Evolutionary conservation across 179 eudicot genomes (phyloP).

Genomic region (Camellia oleifera): DNA sequence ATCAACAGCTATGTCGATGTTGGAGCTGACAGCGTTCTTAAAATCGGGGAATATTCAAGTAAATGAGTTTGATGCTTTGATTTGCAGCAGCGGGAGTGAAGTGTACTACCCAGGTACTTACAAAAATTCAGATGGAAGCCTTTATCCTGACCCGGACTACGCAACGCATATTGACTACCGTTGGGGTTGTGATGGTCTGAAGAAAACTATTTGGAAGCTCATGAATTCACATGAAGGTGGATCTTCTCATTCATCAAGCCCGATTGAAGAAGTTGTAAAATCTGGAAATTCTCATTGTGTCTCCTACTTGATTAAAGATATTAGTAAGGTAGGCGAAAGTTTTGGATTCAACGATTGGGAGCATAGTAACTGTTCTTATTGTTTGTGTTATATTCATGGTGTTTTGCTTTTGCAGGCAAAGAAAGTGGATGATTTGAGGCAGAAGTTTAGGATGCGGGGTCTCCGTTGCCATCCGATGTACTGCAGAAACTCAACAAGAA

Average conservation of each 20-base stretch:
- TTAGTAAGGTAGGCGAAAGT: slow-evolving; percentile 37
- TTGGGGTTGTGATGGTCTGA: slow-evolving; percentile 73
- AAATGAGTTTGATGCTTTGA: slow-evolving; percentile 67
- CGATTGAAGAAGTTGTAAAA: slow-evolving; percentile 44
- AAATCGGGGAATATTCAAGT: slow-evolving; percentile 48
- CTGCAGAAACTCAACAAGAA: slow-evolving; percentile 67
- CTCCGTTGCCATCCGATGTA: slow-evolving; percentile 80
- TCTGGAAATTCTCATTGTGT: slow-evolving; percentile 66
- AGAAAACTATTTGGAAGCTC: slow-evolving; percentile 55
- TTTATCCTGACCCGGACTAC: slow-evolving; percentile 55
- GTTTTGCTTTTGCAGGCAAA: slow-evolving; percentile 43
- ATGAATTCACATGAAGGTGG: slow-evolving; percentile 41
- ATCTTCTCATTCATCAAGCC: slow-evolving; percentile 18
- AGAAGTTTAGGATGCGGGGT: slow-evolving; percentile 77
- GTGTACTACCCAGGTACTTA: slow-evolving; percentile 60
- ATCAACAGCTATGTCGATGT: slow-evolving; percentile 66
- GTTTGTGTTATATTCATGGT: not conserved
- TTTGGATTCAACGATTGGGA: not conserved
- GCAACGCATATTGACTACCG: slow-evolving; percentile 63
- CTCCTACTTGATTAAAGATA: slow-evolving; percentile 60
- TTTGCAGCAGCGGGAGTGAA: slow-evolving; percentile 76
- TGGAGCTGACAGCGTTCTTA: slow-evolving; percentile 44
- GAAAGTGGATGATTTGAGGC: slow-evolving; percentile 75
- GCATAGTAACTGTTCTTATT: not conserved
- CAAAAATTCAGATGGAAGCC: slow-evolving; percentile 45